Percentiles rank a stretch among this genome's conserved stretches.
Evolutionary conservation across 345 rosid genomes (phyloP).

Genomic region (Moringa oleifera): DNA sequence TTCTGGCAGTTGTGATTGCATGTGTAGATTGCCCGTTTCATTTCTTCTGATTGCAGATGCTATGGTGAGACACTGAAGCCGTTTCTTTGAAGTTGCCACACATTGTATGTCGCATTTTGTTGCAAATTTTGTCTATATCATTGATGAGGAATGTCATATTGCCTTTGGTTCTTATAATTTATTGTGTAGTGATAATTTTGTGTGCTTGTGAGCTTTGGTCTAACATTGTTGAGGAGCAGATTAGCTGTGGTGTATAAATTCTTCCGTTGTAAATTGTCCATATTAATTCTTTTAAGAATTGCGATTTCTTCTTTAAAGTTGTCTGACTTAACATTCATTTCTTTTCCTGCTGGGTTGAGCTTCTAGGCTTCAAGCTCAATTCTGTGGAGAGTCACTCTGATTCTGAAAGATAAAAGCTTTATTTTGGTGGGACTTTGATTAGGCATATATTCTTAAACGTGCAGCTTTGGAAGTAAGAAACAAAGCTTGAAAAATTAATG

Average conservation of each 20-base stretch:
- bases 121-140: neutral
- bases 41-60: neutral
- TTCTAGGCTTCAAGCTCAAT: too few species aligned
- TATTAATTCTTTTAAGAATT: neutral
- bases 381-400: too few species aligned
- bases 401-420: too few species aligned
- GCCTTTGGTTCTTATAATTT: constrained; percentile 7
- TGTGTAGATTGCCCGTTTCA: neutral
- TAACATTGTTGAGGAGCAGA: constrained; percentile 1
- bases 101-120: neutral
- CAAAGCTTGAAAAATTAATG: too few species aligned
- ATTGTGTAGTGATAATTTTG: constrained; percentile 19
- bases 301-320: neutral
- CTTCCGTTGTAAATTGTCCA: neutral
- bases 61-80: neutral
- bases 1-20: neutral
- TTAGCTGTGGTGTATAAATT: neutral
- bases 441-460: too few species aligned
- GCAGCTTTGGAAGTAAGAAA: too few species aligned
- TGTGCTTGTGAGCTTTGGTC: constrained; percentile 1
- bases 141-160: neutral
- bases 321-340: too few species aligned
- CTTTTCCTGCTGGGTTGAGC: too few species aligned
- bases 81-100: constrained; percentile 1
- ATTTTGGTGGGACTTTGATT: too few species aligned